These are phyloP conservation scores for Podospora pseudocomata DNA, from an alignment of 495 filamentous ascomycete genomes.

Conservation along the genomic window DNA sequence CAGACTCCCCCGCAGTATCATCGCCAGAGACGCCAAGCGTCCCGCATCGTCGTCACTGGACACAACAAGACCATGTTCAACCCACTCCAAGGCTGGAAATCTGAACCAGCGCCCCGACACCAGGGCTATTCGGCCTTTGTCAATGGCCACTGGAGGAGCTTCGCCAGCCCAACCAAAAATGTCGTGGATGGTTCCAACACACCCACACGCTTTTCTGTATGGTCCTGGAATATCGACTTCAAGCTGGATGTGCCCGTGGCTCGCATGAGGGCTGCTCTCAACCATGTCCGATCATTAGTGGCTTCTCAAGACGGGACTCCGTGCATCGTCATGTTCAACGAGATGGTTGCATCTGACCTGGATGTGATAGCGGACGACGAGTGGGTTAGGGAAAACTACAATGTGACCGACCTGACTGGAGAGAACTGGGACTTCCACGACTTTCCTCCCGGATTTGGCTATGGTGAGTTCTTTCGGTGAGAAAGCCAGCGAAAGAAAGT, in stretches of 20 bases:
- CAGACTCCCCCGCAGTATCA: not conserved
- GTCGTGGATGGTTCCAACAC: not conserved
- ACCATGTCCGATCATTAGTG: conserved; percentile 36
- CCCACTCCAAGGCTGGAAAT: not conserved
- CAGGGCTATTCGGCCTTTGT: conserved; percentile 9
- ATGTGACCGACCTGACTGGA: conserved; percentile 43
- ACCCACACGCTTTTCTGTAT: conserved; percentile 16
- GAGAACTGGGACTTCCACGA: conserved; percentile 13
- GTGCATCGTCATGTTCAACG: conserved; percentile 49
- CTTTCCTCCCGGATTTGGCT: conserved; percentile 15
- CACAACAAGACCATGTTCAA: not conserved
- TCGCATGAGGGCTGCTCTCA: conserved; percentile 44
- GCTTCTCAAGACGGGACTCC: conserved; percentile 17
- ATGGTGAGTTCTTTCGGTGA: conserved; percentile 30
- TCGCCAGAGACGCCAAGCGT: not conserved
- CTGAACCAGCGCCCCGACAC: conserved; percentile 11
- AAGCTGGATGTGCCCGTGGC: conserved; percentile 33
- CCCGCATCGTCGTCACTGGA: not conserved
- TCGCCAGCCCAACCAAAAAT: not conserved
- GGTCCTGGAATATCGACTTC: conserved; percentile 54
- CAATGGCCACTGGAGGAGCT: not conserved
- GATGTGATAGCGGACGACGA: conserved; percentile 31
- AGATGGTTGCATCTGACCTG: conserved; percentile 46
- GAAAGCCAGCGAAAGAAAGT: not conserved
- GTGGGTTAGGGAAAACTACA: conserved; percentile 46